A percentile compares a stretch with the other conserved stretches of the same genome.
Conservation (phyloP, 192 early-diverging fungal species). For the Lunasporangiospora selenospora region DNA sequence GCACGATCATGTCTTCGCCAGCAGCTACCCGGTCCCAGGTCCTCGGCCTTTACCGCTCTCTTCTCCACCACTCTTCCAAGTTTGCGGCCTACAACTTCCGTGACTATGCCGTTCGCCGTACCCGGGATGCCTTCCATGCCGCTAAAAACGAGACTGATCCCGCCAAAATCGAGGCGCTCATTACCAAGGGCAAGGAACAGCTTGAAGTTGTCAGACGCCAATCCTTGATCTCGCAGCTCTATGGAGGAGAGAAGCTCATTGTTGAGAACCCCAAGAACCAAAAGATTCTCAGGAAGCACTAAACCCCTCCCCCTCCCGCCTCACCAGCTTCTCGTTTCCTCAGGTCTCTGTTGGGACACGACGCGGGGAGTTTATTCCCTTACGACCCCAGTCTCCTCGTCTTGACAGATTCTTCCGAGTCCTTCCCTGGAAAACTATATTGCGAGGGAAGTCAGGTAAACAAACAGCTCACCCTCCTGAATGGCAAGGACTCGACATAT, state of each 20-base stretch:
- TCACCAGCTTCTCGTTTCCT: too few relatives aligned
- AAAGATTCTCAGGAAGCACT: slow-evolving; percentile 26
- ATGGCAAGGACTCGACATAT: background rate
- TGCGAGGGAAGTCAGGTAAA: too few relatives aligned
- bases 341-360: too few relatives aligned
- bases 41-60: slow-evolving; percentile 76
- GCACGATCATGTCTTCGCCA: too few relatives aligned
- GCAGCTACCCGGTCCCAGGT: slow-evolving; percentile 61
- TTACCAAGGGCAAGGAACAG: slow-evolving; percentile 68
- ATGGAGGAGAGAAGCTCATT: slow-evolving; percentile 71
- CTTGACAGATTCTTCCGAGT: background rate
- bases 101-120: slow-evolving; percentile 81
- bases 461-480: background rate
- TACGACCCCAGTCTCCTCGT: background rate
- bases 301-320: background rate
- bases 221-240: slow-evolving; percentile 77
- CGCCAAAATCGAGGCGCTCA: slow-evolving; percentile 54
- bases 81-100: slow-evolving; percentile 91
- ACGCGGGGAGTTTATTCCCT: background rate
- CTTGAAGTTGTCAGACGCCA: slow-evolving; percentile 81
- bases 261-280: slow-evolving; percentile 59
- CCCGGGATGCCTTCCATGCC: slow-evolving; percentile 81
- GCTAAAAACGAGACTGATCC: slow-evolving; percentile 62
- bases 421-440: background rate
- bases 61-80: slow-evolving; percentile 74